Evolutionary conservation across 2,329 filamentous ascomycete genomes (phyloP).

Genomic region (Microthyrium microscopicum): DNA sequence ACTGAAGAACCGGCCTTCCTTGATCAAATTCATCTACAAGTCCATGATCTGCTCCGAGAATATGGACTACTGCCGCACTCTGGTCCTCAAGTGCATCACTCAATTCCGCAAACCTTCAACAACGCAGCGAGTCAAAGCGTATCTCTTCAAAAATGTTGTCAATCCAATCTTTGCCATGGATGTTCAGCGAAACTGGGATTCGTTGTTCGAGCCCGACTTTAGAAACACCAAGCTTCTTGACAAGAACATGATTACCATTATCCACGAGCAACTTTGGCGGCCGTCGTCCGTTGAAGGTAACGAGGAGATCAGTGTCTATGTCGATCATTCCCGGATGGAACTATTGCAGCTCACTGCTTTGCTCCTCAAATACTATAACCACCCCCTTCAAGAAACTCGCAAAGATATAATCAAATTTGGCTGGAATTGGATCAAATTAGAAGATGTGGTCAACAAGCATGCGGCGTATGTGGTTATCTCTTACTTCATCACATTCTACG

Average conservation of each 20-base stretch:
- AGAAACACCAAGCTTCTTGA: constrained; percentile 63
- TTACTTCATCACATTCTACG: constrained; percentile 94
- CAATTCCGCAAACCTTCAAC: constrained; percentile 52
- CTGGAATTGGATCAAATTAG: constrained; percentile 96
- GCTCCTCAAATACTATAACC: constrained; percentile 86
- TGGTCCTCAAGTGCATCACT: constrained; percentile 75
- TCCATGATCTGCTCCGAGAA: constrained; percentile 72
- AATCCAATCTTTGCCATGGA: constrained; percentile 97
- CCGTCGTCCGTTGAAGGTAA: constrained; percentile 69
- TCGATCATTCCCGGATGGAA: constrained; percentile 93
- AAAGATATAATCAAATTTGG: constrained; percentile 99
- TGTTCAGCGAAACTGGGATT: constrained; percentile 65
- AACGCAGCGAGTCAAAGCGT: constrained; percentile 82
- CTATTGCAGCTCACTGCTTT: constrained; percentile 87
- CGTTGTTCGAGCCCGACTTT: constrained; percentile 31
- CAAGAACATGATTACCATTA: constrained; percentile 68
- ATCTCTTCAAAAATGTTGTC: constrained; percentile 77
- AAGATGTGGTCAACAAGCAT: constrained; percentile 98
- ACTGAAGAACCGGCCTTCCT: constrained; percentile 56
- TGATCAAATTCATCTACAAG: constrained; percentile 72
- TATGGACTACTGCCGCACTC: constrained; percentile 67
- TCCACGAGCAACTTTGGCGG: constrained; percentile 89
- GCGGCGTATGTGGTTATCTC: constrained; percentile 93
- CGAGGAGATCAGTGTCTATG: constrained; percentile 59
- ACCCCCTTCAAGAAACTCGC: constrained; percentile 71